phyloP scores from a whole-genome alignment of 2,329 filamentous ascomycete species.

The Passalora sequoiae region DNA sequence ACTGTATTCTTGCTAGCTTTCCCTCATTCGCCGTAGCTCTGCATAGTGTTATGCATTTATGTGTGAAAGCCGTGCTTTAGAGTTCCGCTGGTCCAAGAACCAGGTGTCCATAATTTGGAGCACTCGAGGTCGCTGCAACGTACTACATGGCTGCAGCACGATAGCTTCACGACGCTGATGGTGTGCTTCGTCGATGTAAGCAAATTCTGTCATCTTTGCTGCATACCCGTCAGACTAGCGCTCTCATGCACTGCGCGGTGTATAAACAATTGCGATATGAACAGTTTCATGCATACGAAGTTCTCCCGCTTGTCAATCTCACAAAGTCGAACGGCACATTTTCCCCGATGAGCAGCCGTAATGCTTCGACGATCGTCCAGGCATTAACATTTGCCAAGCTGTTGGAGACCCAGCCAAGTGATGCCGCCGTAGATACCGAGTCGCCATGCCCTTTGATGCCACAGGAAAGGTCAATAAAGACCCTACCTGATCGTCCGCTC shows the following conservation, averaged over 20 bases:
- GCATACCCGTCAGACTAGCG: background rate
- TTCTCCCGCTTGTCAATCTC: conserved; percentile 60
- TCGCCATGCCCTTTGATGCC: conserved; percentile 59
- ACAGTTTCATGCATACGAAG: conserved; percentile 41
- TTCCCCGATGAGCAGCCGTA: conserved; percentile 73
- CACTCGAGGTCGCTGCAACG: no score
- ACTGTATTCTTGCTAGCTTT: background rate
- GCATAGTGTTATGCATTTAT: no score
- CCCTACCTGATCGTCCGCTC: conserved; percentile 47
- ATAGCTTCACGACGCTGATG: background rate
- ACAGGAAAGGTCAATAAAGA: conserved; percentile 75
- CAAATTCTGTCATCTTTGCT: background rate
- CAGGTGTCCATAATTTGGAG: no score
- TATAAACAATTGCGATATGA: conserved; percentile 1
- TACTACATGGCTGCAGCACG: background rate
- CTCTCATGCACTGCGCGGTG: background rate
- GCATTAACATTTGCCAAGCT: conserved; percentile 74
- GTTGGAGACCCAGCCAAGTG: conserved; percentile 73
- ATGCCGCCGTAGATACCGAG: conserved; percentile 63
- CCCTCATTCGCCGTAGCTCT: no score
- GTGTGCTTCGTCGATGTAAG: background rate
- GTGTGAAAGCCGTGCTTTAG: no score
- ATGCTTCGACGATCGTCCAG: conserved; percentile 77
- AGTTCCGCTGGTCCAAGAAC: background rate
- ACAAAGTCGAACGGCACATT: conserved; percentile 82